Base-by-base conservation (phyloP, 768 basidiomycete genomes). In the Tulasnella sp. region DNA sequence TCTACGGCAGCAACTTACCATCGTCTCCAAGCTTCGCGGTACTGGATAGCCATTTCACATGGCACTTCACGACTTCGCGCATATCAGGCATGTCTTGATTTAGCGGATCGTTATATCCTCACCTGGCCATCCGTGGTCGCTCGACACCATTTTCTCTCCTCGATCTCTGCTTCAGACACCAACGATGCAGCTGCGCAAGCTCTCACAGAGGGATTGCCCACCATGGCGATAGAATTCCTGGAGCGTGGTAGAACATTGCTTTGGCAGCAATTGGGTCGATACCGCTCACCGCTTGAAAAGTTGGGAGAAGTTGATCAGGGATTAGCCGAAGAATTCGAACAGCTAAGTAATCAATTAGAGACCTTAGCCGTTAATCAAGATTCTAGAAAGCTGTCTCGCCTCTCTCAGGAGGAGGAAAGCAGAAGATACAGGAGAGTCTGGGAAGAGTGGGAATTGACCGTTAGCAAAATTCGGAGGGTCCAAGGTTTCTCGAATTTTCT, bases 401-500 rank as follows among this genome's bases (percentile, higher is more conserved):
- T n/a, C n/a, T n/a, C n/a, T n/a, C n/a, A n/a, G n/a, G n/a, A n/a
- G n/a, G n/a, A n/a, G 20, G 20, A 22, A 20, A 16, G 24, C 16
- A 27, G 8, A 29, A 7, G 43, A 24, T 45, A 24, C 27, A 15
- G 43, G 5, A 45, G 16, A 6, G 12, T 24, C 12, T 5, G 5
- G 12, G 28, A 20, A 20, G 43, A 45, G 27, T 25, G 43, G 43
- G 28, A 20, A 7, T 15, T 19, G 6, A n/a, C 39, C 4, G 13
- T 53, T 19, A 25, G 32, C 19, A 27, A 45, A 25, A 32, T 47
- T 32, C 42, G 51, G 6, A 32, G 39, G 27, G 3, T 53, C 3
- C 41, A 41, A 6, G 51, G 29, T 13, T 53, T 53, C 31, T 15
- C 22, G 13, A 25, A 16, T 5, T 53, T 45, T 44, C 51, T 53